Evolutionary conservation across 164 flowering plant species (phyloP).

Genomic region (Akebia trifoliata): DNA sequence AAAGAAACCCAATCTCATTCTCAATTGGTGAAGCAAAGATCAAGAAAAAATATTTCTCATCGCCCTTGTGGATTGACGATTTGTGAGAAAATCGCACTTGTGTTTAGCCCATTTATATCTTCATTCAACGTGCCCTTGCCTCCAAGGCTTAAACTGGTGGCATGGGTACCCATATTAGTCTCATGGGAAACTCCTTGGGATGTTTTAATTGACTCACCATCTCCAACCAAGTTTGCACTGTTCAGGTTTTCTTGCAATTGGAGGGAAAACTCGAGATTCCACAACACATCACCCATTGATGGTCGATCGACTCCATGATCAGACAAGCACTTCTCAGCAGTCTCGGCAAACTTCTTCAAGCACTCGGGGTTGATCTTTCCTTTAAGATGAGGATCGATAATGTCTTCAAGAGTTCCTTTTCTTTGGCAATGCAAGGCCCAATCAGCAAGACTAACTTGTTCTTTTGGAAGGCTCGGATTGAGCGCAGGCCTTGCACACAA

Average conservation of each 20-base stretch:
- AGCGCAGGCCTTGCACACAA: conserved; percentile 52
- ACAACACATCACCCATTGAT: conserved; percentile 54
- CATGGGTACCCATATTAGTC: too few relatives aligned
- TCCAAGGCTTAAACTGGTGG: conserved; percentile 3
- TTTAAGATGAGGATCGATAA: conserved; percentile 25
- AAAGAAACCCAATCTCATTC: too few relatives aligned
- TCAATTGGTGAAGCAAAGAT: too few relatives aligned
- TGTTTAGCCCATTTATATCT: conserved; percentile 8
- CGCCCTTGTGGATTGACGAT: conserved; percentile 36
- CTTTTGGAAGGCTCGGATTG: conserved; percentile 45
- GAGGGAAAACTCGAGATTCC: conserved; percentile 58
- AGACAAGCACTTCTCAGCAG: conserved; percentile 50
- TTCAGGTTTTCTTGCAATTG: conserved; percentile 33
- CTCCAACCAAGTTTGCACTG: conserved; percentile 10
- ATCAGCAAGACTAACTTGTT: conserved; percentile 62
- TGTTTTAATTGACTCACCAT: too few relatives aligned
- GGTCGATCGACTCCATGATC: conserved; percentile 35
- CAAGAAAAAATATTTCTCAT: conserved; percentile 16
- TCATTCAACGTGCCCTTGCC: conserved; percentile 17
- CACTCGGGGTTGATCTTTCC: conserved; percentile 45
- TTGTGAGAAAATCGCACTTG: conserved; percentile 39
- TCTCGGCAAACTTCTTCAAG: conserved; percentile 47
- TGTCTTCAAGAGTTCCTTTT: conserved; percentile 22
- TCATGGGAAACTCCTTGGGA: too few relatives aligned
- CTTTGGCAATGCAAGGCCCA: conserved; percentile 7